Conservation (phyloP, 805 yeast species). For the Schwanniomyces pseudopolymorphus region DNA sequence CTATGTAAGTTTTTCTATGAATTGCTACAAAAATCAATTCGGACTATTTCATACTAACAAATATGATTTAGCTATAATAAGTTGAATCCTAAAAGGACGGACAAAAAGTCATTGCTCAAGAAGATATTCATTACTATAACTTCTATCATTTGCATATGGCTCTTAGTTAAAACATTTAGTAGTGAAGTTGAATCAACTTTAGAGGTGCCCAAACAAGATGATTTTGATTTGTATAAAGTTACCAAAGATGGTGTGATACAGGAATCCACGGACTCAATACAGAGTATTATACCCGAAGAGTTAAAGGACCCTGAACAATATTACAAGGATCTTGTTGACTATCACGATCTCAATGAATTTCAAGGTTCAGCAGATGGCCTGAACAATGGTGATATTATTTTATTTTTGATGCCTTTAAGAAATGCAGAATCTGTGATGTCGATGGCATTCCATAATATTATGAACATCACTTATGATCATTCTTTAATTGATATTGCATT, state of each 20-base stretch:
- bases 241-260: conserved; percentile 30
- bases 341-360: conserved; percentile 60
- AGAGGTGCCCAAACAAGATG: conserved; percentile 3
- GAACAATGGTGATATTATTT: conserved; percentile 57
- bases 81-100: conserved; percentile 20
- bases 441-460: conserved; percentile 78
- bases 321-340: conserved; percentile 51
- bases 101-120: conserved; percentile 6
- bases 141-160: conserved; percentile 7
- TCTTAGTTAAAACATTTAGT: conserved; percentile 1
- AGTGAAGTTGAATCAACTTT: not conserved
- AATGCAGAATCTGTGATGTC: conserved; percentile 78
- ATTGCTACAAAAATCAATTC: not conserved
- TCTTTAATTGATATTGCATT: conserved; percentile 76
- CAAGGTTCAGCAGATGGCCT: conserved; percentile 53
- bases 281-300: not conserved
- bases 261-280: conserved; percentile 1
- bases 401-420: conserved; percentile 73
- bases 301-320: conserved; percentile 28
- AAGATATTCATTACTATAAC: conserved; percentile 6
- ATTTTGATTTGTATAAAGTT: conserved; percentile 24
- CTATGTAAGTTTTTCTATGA: conserved; percentile 30
- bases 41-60: conserved; percentile 4
- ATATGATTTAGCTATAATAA: conserved; percentile 10
- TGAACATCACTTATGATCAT: conserved; percentile 86